Evolutionary conservation across 2,329 filamentous ascomycete species (phyloP), one percentile per base, ranked within the genome.

Genomic region (Sordariomycetes sp.): DNA sequence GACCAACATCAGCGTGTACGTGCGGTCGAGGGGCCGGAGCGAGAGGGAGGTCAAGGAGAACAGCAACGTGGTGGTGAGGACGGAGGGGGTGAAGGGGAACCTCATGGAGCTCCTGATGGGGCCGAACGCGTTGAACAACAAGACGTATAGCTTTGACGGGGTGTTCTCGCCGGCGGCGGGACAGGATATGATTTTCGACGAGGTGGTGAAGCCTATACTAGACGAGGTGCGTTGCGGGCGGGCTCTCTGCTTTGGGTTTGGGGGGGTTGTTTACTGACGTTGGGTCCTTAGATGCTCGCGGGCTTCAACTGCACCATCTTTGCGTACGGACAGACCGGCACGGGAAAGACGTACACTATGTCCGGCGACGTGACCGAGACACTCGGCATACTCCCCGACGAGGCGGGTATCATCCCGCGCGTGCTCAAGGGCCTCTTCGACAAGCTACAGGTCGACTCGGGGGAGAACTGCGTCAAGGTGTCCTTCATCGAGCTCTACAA

Each of bases 401-500:
- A 86, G 46, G 94, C 95, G 32, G 94, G 94, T 65, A 97, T 99
- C 65, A 94, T 99, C 61, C 95, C 95, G 25, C 87, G 95, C 54
- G 90, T 92, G 0, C 77, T 99, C 0, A 87, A 97, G 66, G 83
- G 88, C 0, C 79, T 99, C 0, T 99, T 99, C 72, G 81, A 82
- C 64, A 93, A 89, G 68, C 83, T 99, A 7, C 89, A 94, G 60
- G 74, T 81, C 24, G 88, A 90, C 51, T 87, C 88, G 24, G 82
- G 80, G 1, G 94, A 99, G 67, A 90, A 86, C 69, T 90, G 87
- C 25, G 92, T 99, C 65, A 97, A 97, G 69, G 97, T 92, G 74
- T 99, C 95, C 0, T 99, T 97, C 68, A 97, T 99, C 66, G 94
- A 99, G 70, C 78, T 99, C 0, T 99, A 99, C 76, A 99, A 99